phyloP scores from a whole-genome alignment of 305 asterid species.

The Fraxinus velutina region DNA sequence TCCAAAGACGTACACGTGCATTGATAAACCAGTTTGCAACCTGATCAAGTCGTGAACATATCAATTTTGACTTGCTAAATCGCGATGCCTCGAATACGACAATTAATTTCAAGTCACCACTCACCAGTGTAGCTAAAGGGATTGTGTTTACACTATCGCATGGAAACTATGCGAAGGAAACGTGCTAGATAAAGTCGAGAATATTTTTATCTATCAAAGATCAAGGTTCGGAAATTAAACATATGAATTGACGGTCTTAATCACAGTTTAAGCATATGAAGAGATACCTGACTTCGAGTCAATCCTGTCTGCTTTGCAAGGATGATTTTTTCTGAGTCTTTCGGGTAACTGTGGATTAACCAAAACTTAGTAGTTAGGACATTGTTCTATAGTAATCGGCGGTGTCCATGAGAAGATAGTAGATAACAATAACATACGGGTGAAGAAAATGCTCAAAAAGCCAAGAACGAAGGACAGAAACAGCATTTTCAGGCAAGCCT shows the following conservation, averaged over 20 bases:
- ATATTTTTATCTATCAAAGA: neutral
- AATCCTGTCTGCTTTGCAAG: conserved; percentile 81
- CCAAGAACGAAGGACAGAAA: conserved; percentile 83
- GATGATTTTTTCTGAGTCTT: conserved; percentile 71
- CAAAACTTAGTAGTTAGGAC: neutral
- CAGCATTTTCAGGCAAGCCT: conserved; percentile 79
- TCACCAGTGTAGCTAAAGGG: neutral
- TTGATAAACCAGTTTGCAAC: conserved; percentile 89
- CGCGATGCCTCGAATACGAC: neutral
- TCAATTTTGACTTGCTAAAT: neutral
- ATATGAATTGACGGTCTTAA: neutral
- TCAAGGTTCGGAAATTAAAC: neutral
- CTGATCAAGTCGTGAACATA: conserved; percentile 29
- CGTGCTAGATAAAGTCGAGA: neutral
- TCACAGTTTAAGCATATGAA: neutral
- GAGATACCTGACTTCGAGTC: conserved; percentile 69
- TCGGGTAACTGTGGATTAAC: conserved; percentile 55
- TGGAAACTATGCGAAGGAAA: neutral
- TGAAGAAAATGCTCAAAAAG: conserved; percentile 85
- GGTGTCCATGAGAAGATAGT: neutral
- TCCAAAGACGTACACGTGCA: conserved; percentile 84
- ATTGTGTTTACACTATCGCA: neutral
- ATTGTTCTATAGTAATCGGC: neutral
- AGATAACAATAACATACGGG: conserved; percentile 48
- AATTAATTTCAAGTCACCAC: neutral